Conservation (phyloP, 176 grass and related monocot genomes). For the Sorghum bicolor region DNA sequence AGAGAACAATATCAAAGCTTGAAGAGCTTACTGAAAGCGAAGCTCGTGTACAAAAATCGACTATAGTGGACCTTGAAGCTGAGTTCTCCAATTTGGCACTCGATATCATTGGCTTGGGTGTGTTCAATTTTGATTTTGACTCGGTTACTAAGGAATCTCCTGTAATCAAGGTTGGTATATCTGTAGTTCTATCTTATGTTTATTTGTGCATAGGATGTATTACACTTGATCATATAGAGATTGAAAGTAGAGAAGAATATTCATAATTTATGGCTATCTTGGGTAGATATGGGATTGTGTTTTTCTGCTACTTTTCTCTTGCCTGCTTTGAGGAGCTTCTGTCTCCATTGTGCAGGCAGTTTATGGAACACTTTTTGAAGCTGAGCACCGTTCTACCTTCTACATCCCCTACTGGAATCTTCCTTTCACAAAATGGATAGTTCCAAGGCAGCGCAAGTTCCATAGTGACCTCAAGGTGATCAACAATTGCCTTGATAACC, state of each 20-base stretch:
- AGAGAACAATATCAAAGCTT: conserved; percentile 85
- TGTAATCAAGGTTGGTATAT: conserved; percentile 83
- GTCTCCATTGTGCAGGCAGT: conserved; percentile 59
- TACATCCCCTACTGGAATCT: conserved; percentile 99
- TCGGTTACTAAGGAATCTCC: conserved; percentile 97
- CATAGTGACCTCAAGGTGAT: conserved; percentile 85
- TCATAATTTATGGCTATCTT: not conserved
- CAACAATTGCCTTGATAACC: conserved; percentile 83
- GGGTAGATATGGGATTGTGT: not conserved
- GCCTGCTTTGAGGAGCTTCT: not conserved
- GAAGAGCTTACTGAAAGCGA: conserved; percentile 52
- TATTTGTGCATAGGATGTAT: not conserved
- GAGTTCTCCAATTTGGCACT: conserved; percentile 98
- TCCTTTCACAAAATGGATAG: conserved; percentile 82
- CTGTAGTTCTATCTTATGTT: conserved; percentile 16
- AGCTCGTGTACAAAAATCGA: conserved; percentile 31
- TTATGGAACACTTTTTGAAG: conserved; percentile 97
- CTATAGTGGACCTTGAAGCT: conserved; percentile 80
- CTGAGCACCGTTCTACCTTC: conserved; percentile 94
- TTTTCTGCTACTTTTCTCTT: conserved; percentile 14
- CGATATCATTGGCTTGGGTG: conserved; percentile 92
- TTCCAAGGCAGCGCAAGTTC: conserved; percentile 87
- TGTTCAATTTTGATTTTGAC: conserved; percentile 97
- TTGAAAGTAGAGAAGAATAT: not conserved
- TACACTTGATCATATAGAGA: not conserved